Conservation (phyloP, 345 rosid genomes). For the Luvunga scandens region DNA sequence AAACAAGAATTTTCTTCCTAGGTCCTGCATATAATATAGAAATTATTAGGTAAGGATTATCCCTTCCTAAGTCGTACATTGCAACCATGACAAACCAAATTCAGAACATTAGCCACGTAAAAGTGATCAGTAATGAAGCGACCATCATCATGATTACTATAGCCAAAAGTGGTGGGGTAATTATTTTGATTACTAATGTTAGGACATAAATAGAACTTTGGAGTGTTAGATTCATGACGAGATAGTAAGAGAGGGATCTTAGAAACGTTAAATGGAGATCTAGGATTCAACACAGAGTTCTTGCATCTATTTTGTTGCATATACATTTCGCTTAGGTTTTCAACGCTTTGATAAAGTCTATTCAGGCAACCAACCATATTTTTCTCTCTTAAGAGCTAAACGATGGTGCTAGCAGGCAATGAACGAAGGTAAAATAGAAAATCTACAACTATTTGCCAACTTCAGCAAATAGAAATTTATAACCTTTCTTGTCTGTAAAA, state of each 20-base stretch:
- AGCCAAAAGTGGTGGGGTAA: too few species aligned
- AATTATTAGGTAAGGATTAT: too few species aligned
- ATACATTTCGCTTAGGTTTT: not conserved
- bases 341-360: conserved; percentile 10
- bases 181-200: too few species aligned
- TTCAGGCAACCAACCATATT: conserved; percentile 15
- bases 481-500: conserved; percentile 1
- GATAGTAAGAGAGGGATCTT: not conserved
- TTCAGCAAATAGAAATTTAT: conserved; percentile 26
- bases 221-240: not conserved
- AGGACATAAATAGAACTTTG: not conserved
- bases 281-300: not conserved
- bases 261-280: too few species aligned
- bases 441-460: conserved; percentile 33
- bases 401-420: conserved; percentile 19
- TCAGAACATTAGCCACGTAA: not conserved
- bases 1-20: too few species aligned
- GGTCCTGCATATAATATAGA: too few species aligned
- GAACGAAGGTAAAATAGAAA: conserved; percentile 17
- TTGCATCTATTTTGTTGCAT: not conserved
- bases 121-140: not conserved
- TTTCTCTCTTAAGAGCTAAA: not conserved
- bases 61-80: not conserved
- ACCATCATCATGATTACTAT: not conserved
- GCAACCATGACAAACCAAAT: not conserved